Evolutionary conservation across 2,329 filamentous ascomycete genomes (phyloP), one percentile per base, ranked within the genome.

Genomic region (Aspergillus pseudotamarii): DNA sequence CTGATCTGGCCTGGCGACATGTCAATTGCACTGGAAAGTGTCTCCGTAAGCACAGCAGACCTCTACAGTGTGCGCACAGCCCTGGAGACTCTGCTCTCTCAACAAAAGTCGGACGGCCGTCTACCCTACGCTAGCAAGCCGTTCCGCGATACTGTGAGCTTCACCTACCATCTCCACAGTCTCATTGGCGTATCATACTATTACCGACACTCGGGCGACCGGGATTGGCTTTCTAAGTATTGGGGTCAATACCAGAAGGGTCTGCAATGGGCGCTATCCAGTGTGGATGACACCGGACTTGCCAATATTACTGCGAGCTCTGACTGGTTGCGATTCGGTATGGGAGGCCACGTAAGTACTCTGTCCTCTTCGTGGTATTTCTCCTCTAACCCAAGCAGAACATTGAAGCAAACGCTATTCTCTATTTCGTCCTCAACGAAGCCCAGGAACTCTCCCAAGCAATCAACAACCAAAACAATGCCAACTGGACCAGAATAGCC

Each of bases 1-100:
- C 73, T 78, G 1, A 83, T 89, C 2, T 89, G 86, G 86, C 83
- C 86, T 12, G 87, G 87, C 1, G 87, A 89, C 69, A 85, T 89
- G 79, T 81, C 81, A 5, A 85, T 88, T 64, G 83, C 85, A 5
- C 78, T 86, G 0, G 85, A 86, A 3, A 81, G 78, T 36, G 81
- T 86, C 14, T 81, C 84, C 11, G 82, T 87, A 2, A 85, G 83
- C 9, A 87, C 85, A 0, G 82, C 83, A 32, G 84, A 87, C 67
- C 73, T 86, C 56, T 76, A 81, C 23, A 80, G 81, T 41, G 77
- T 86, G 9, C 78, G 79, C 21, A 85, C 85, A 64, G 83, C 82
- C 0, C 64, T 88, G 2, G 79, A 81, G 56, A 80, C 81, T 1
- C 72, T 84, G 8, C 85, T 85, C 58, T 77, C 78, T 1, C 64